A percentile compares a stretch with the other conserved stretches of the same genome.
These are phyloP conservation scores for Eucalyptus cladocalyx DNA, from an alignment of 345 rosid genomes.

Conservation along the genomic window DNA sequence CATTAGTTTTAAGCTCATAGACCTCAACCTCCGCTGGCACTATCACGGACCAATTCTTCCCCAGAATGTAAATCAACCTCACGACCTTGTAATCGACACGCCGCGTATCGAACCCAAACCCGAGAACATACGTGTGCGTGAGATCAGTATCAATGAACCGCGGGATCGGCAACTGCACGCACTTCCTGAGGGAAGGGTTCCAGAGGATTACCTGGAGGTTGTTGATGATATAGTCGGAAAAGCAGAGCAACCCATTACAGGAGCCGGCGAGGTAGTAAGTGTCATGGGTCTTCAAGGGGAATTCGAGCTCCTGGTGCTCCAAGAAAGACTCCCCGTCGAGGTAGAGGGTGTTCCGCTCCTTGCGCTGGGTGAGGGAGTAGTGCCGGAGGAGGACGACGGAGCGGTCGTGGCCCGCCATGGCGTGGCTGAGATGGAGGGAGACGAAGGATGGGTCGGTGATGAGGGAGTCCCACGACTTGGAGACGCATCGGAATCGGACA, in stretches of 20 bases:
- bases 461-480: not conserved
- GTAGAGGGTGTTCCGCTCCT: not conserved
- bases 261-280: not conserved
- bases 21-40: slow-evolving; percentile 9
- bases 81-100: slow-evolving; percentile 13
- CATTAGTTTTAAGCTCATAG: not conserved
- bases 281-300: not conserved
- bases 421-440: not conserved
- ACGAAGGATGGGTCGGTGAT: not conserved
- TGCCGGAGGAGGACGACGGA: not conserved
- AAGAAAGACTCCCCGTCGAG: not conserved
- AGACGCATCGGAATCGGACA: slow-evolving; percentile 2
- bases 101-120: slow-evolving; percentile 8
- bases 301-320: not conserved
- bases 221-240: not conserved
- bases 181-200: slow-evolving; percentile 1
- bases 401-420: not conserved
- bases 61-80: not conserved
- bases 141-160: not conserved
- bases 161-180: not conserved
- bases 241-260: not conserved
- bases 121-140: not conserved
- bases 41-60: not conserved
- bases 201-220: not conserved
- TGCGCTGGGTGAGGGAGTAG: not conserved